Base-by-base conservation (phyloP, 2,329 filamentous ascomycete species). In the Neonectria punicea region DNA sequence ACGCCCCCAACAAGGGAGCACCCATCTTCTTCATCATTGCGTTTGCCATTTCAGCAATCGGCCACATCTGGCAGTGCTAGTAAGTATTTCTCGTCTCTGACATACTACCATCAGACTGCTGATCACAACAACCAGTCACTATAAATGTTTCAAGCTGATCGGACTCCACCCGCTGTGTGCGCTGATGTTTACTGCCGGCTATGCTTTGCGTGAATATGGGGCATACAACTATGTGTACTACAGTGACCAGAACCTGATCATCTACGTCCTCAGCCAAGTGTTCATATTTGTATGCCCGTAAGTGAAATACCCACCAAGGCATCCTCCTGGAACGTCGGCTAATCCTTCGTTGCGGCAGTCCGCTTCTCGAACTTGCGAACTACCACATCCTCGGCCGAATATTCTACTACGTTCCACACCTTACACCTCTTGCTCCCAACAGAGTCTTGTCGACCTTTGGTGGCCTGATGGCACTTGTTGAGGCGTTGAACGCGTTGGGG, bases 311-410 rank as follows among this genome's bases (percentile, higher is more conserved):
- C 20, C 6, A 28, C 46, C 10, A 8, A 32, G 9, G 8, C 4
- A 14, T 11, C 22, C 14, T 20, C 44, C 20, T 41, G 5, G 1
- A 41, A 18, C 18, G 9, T 3, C 39, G 5, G 53, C n/a, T 20
- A n/a, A 41, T 28, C 14, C 18, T 7, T n/a, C 9, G 3, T 18
- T 7, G 8, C 16, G n/a, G 5, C 10, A 84, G 84, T 20, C 87
- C 87, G 1, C 79, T 89, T 3, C 83, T 88, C 57, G 86, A 87
- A 47, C 80, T 87, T 3, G 82, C 85, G 53, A 88, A 89, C 73
- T 90, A 89, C 75, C 83, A 88, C 69, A 82, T 89, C 59, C 83
- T 90, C 39, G 84, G 84, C 2, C 83, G 87, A 3, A 80, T 88
- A 11, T 80, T 90, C 14, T 86, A 85, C 75, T 85, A 70, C 41